Conservation (phyloP, 768 basidiomycete genomes). For the Russula sp. region DNA sequence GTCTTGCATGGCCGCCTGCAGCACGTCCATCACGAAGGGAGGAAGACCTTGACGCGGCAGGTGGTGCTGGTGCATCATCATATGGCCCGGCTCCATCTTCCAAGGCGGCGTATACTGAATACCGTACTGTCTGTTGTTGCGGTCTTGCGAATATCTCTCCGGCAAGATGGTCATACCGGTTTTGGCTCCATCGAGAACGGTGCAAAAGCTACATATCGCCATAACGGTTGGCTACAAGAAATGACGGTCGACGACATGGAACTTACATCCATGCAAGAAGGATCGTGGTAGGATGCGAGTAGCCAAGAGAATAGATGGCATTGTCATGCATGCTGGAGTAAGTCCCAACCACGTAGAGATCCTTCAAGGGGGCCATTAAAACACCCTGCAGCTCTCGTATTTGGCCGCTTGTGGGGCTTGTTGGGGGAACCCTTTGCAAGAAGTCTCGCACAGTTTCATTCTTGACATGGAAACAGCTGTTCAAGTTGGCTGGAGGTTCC, state of each 20-base stretch:
- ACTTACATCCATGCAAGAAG: conserved; percentile 50
- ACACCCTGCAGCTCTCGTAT: conserved; percentile 41
- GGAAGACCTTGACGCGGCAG: background rate
- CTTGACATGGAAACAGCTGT: conserved; percentile 37
- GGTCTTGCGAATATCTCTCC: conserved; percentile 26
- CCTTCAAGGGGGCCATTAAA: conserved; percentile 45
- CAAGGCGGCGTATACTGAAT: conserved; percentile 28
- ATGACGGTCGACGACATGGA: background rate
- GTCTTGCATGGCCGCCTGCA: conserved; percentile 25
- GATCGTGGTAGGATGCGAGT: conserved; percentile 42
- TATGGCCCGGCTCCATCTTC: conserved; percentile 18
- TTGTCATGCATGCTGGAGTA: conserved; percentile 52
- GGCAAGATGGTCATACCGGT: conserved; percentile 45
- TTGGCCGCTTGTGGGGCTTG: conserved; percentile 26
- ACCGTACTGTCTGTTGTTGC: conserved; percentile 23
- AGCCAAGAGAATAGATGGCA: conserved; percentile 48
- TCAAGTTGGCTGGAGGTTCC: conserved; percentile 42
- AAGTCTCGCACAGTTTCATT: conserved; percentile 44
- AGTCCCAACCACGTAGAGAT: conserved; percentile 43
- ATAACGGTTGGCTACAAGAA: background rate
- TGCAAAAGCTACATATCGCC: conserved; percentile 38
- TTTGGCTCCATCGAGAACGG: conserved; percentile 55
- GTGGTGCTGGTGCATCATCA: background rate
- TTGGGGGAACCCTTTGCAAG: conserved; percentile 27
- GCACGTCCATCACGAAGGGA: conserved; percentile 13